These are phyloP conservation scores for Niveomyces coronatus DNA, from an alignment of 2,329 filamentous ascomycete species.

Conservation along the genomic window DNA sequence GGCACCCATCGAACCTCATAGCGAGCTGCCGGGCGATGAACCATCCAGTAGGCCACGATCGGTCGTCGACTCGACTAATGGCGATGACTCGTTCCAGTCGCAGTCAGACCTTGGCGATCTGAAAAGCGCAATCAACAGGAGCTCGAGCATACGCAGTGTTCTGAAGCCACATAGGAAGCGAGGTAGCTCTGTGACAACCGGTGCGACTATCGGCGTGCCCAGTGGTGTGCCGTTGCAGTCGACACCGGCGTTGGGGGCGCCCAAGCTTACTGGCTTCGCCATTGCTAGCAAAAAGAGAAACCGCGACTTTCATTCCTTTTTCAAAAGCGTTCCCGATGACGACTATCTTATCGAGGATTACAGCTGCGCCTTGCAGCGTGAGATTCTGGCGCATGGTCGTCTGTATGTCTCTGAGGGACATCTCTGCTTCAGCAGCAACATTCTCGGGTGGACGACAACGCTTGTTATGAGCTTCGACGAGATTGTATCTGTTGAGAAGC, in stretches of 20 bases:
- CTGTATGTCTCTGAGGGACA: conserved; percentile 96
- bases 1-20: conserved; percentile 38
- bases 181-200: conserved; percentile 67
- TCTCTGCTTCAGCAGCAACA: conserved; percentile 98
- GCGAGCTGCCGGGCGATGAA: conserved; percentile 24
- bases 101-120: conserved; percentile 51
- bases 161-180: conserved; percentile 59
- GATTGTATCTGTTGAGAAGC: conserved; percentile 92
- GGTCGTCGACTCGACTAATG: conserved; percentile 36
- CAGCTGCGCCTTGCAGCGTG: conserved; percentile 88
- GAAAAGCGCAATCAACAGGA: conserved; percentile 48
- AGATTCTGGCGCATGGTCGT: conserved; percentile 87
- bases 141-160: conserved; percentile 56
- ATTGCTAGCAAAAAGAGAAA: conserved; percentile 95
- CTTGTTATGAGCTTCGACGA: conserved; percentile 98
- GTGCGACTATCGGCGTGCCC: conserved; percentile 56
- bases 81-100: conserved; percentile 53
- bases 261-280: conserved; percentile 86
- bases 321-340: conserved; percentile 94
- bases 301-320: conserved; percentile 84
- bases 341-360: conserved; percentile 98
- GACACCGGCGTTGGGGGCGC: conserved; percentile 44
- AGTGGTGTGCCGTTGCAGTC: conserved; percentile 55
- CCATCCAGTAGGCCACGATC: conserved; percentile 35
- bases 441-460: conserved; percentile 95